Conservation (phyloP, 495 filamentous ascomycete species). For the Mytilinidion resinicola region DNA sequence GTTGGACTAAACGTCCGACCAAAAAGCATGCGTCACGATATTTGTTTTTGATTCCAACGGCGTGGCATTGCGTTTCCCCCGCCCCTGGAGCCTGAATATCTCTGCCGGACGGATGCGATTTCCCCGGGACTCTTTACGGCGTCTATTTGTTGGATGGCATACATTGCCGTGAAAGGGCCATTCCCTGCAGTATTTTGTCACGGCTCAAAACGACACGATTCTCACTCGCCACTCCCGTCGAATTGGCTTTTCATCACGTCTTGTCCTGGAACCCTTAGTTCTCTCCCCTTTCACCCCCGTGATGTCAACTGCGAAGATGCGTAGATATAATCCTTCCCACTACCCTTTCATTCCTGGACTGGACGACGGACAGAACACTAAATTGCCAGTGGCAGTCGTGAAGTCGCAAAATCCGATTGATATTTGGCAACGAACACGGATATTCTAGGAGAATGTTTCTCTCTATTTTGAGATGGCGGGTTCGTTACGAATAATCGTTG, state of each 20-base stretch:
- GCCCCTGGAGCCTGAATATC: conserved; percentile 8
- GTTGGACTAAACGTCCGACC: conserved; percentile 66
- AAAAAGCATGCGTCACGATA: conserved; percentile 18
- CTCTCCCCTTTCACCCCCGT: conserved; percentile 6
- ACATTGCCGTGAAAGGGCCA: conserved; percentile 19
- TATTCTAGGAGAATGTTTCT: conserved; percentile 7
- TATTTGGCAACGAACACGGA: conserved; percentile 16
- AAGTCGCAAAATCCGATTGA: conserved; percentile 21
- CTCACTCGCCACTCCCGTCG: conserved; percentile 15
- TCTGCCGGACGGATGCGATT: conserved; percentile 9
- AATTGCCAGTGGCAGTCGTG: conserved; percentile 11
- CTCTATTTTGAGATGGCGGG: conserved; percentile 6
- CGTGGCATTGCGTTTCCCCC: conserved; percentile 16
- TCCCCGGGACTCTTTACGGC: conserved; percentile 25
- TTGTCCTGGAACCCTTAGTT: conserved; percentile 15
- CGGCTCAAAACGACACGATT: conserved; percentile 24
- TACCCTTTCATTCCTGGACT: conserved; percentile 9
- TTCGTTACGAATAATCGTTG: conserved; percentile 13
- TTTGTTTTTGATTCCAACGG: conserved; percentile 20
- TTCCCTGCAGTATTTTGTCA: conserved; percentile 19
- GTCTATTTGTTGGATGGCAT: conserved; percentile 21
- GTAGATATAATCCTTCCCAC: conserved; percentile 23
- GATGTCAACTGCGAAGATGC: neutral
- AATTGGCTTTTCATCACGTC: conserved; percentile 22
- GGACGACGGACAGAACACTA: conserved; percentile 17